These are phyloP conservation scores for Typha latifolia DNA, from an alignment of 176 grass and related monocot genomes.

Conservation along the genomic window DNA sequence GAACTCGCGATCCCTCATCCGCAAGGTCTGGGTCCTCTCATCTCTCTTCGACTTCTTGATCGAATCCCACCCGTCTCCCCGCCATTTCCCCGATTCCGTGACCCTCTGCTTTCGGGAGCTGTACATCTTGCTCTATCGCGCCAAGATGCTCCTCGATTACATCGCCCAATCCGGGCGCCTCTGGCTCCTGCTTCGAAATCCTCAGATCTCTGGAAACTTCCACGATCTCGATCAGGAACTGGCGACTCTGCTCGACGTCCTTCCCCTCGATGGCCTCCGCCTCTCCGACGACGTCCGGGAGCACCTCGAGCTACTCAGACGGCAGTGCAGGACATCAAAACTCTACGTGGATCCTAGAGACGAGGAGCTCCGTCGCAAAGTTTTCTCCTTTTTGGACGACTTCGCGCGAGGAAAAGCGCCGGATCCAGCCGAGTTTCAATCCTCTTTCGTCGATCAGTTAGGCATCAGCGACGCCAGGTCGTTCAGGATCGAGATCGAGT, in stretches of 20 bases:
- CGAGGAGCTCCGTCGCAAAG: slow-evolving; percentile 32
- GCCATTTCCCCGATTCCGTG: slow-evolving; percentile 30
- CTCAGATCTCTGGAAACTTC: slow-evolving; percentile 54
- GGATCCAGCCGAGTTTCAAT: slow-evolving; percentile 27
- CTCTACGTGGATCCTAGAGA: slow-evolving; percentile 48
- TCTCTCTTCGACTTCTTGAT: slow-evolving; percentile 42
- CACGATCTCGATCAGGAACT: slow-evolving; percentile 80
- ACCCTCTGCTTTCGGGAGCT: slow-evolving; percentile 87
- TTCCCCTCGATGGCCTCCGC: slow-evolving; percentile 40
- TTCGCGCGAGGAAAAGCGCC: slow-evolving; percentile 43
- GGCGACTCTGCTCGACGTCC: slow-evolving; percentile 67
- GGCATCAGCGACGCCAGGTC: slow-evolving; percentile 35
- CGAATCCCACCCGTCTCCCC: neutral
- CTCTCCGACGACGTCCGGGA: slow-evolving; percentile 46
- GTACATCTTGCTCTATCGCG: slow-evolving; percentile 88
- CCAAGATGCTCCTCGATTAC: slow-evolving; percentile 70
- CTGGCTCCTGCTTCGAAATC: slow-evolving; percentile 54
- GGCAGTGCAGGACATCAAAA: slow-evolving; percentile 22
- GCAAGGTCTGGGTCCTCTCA: slow-evolving; percentile 33
- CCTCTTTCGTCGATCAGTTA: slow-evolving; percentile 41
- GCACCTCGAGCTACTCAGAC: slow-evolving; percentile 49
- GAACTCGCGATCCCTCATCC: slow-evolving; percentile 27
- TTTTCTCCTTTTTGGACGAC: slow-evolving; percentile 34
- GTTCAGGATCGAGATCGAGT: slow-evolving; percentile 66
- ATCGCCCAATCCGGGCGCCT: slow-evolving; percentile 48